These are phyloP conservation scores for Amniculicola lignicola DNA, from an alignment of 495 filamentous ascomycete genomes.

Conservation along the genomic window DNA sequence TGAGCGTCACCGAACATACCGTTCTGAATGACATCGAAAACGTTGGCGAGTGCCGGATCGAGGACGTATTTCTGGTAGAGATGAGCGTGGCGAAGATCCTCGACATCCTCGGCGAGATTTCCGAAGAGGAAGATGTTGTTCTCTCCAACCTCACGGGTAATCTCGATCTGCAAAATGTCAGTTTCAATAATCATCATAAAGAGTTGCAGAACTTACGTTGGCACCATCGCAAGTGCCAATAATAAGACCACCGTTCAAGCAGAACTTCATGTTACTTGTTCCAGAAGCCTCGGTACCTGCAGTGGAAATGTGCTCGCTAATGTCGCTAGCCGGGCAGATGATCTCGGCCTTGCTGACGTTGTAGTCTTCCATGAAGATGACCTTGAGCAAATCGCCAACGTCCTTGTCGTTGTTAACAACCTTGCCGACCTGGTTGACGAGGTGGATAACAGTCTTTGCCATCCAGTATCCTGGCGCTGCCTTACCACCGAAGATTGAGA, in stretches of 20 bases:
- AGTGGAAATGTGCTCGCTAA: slow-evolving; percentile 98
- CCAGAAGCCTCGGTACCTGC: slow-evolving; percentile 80
- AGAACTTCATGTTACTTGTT: slow-evolving; percentile 96
- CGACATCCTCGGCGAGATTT: slow-evolving; percentile 92
- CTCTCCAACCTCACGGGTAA: slow-evolving; percentile 93
- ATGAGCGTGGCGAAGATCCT: slow-evolving; percentile 90
- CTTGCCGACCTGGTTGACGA: slow-evolving; percentile 88
- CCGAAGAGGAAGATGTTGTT: slow-evolving; percentile 98
- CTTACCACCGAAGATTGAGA: slow-evolving; percentile 97
- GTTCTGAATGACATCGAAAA: slow-evolving; percentile 77
- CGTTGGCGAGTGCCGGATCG: slow-evolving; percentile 68
- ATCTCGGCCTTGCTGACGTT: slow-evolving; percentile 99
- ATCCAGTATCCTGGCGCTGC: slow-evolving; percentile 99
- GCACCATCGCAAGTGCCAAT: slow-evolving; percentile 98
- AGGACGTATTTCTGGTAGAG: slow-evolving; percentile 74
- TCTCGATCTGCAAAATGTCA: slow-evolving; percentile 69
- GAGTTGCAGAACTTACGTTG: slow-evolving; percentile 62
- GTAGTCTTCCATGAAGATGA: slow-evolving; percentile 96
- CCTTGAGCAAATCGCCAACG: slow-evolving; percentile 90
- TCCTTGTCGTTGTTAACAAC: slow-evolving; percentile 91
- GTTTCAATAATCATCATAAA: slow-evolving; percentile 7
- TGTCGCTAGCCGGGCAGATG: slow-evolving; percentile 88
- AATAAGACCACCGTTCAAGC: slow-evolving; percentile 92
- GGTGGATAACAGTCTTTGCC: slow-evolving; percentile 97
- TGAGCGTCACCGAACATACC: slow-evolving; percentile 73